Conservation (phyloP, 805 yeast species). For the Nakazawaea ambrosiae region DNA sequence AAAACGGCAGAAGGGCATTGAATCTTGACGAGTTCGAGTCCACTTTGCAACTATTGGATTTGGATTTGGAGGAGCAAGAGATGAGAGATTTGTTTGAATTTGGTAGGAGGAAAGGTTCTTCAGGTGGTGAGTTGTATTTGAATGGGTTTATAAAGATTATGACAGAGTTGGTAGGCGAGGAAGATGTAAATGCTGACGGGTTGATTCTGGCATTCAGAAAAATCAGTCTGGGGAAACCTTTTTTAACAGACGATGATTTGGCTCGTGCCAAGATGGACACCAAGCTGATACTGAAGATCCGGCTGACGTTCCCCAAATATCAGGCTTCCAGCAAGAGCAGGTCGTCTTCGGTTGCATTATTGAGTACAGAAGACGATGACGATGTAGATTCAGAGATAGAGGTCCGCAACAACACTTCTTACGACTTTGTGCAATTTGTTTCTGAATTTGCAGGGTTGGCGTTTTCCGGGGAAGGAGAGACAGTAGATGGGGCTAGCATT, state of each 20-base stretch:
- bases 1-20: slow-evolving; percentile 28
- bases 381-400: slow-evolving; percentile 1
- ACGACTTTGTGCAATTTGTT: slow-evolving; percentile 10
- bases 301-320: slow-evolving; percentile 4
- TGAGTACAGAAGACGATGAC: neutral
- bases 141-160: slow-evolving; percentile 20
- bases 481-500: slow-evolving; percentile 6
- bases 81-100: slow-evolving; percentile 30
- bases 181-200: slow-evolving; percentile 11
- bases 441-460: slow-evolving; percentile 5
- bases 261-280: slow-evolving; percentile 23
- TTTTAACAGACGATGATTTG: slow-evolving; percentile 31
- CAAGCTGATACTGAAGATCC: slow-evolving; percentile 1
- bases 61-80: slow-evolving; percentile 27
- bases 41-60: slow-evolving; percentile 35
- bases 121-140: slow-evolving; percentile 20
- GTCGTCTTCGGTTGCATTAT: neutral
- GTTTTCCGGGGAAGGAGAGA: slow-evolving; percentile 4
- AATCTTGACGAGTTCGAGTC: slow-evolving; percentile 34
- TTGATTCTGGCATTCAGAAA: slow-evolving; percentile 27
- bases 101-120: slow-evolving; percentile 14
- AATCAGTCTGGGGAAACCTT: slow-evolving; percentile 30
- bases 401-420: slow-evolving; percentile 6
- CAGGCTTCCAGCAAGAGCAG: neutral
- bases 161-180: slow-evolving; percentile 14